Evolutionary conservation across 768 basidiomycete genomes (phyloP).

Genomic region (Boletus edulis): DNA sequence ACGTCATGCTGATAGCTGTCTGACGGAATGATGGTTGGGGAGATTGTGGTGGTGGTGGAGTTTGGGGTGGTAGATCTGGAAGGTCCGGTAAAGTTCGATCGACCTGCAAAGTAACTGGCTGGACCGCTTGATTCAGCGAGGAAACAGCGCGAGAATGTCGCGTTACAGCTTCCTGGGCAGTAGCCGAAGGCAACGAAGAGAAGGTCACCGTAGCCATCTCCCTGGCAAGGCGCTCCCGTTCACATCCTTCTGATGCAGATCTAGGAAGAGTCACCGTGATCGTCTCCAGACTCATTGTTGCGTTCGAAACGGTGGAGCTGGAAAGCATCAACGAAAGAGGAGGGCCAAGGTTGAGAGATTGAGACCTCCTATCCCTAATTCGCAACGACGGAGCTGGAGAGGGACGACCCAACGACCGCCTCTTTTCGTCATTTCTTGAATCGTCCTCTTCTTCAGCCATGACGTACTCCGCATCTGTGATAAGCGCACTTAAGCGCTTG

Average conservation of each 20-base stretch:
- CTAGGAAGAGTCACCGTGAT: slow-evolving; percentile 29
- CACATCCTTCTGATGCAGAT: slow-evolving; percentile 28
- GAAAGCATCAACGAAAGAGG: slow-evolving; percentile 30
- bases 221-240: slow-evolving; percentile 42
- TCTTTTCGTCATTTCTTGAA: slow-evolving; percentile 15
- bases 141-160: slow-evolving; percentile 21
- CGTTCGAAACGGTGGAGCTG: slow-evolving; percentile 20
- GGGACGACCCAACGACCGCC: slow-evolving; percentile 18
- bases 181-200: slow-evolving; percentile 22
- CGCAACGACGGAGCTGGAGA: slow-evolving; percentile 48
- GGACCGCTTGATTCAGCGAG: slow-evolving; percentile 23
- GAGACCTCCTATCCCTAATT: slow-evolving; percentile 56
- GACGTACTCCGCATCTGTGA: slow-evolving; percentile 64
- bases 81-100: slow-evolving; percentile 31
- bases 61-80: slow-evolving; percentile 21
- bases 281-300: slow-evolving; percentile 32
- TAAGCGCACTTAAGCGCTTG: slow-evolving; percentile 65
- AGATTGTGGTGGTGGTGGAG: slow-evolving; percentile 6
- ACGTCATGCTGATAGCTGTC: slow-evolving; percentile 73
- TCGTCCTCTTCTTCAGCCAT: slow-evolving; percentile 61
- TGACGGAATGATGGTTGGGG: slow-evolving; percentile 45
- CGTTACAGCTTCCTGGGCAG: slow-evolving; percentile 28
- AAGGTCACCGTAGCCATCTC: slow-evolving; percentile 44
- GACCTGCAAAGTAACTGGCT: slow-evolving; percentile 24
- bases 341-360: slow-evolving; percentile 56